Conservation (phyloP, 352 stramenopile genomes). For the Globisporangium cystogenes region DNA sequence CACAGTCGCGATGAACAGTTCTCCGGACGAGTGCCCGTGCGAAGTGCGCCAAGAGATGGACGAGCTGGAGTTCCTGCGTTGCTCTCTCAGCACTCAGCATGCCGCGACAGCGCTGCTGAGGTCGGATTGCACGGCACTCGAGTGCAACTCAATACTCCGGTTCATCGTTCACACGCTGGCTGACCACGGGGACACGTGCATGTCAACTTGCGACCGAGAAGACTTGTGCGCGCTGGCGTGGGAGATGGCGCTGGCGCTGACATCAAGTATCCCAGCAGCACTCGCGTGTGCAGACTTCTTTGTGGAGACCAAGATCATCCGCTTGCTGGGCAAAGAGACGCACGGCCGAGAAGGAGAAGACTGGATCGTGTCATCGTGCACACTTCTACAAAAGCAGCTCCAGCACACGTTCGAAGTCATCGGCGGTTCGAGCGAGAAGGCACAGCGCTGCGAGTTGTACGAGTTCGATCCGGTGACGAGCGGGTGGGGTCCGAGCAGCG, state of each 20-base stretch:
- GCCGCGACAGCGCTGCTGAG: constrained; percentile 7
- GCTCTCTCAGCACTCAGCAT: constrained; percentile 27
- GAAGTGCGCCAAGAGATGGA: constrained; percentile 11
- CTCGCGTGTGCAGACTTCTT: constrained; percentile 16
- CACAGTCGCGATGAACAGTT: constrained; percentile 31
- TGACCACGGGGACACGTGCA: constrained; percentile 15
- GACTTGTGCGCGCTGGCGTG: constrained; percentile 36
- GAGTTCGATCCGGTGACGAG: constrained; percentile 15
- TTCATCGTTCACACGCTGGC: constrained; percentile 24
- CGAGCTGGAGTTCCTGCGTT: constrained; percentile 18
- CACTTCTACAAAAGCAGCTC: constrained; percentile 30
- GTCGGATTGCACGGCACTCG: background rate
- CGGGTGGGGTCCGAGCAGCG: background rate
- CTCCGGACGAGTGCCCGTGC: constrained; percentile 25
- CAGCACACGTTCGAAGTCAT: constrained; percentile 21
- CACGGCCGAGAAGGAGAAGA: background rate
- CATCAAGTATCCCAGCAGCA: constrained; percentile 29
- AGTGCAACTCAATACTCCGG: constrained; percentile 7
- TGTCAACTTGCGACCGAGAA: constrained; percentile 25
- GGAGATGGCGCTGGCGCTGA: constrained; percentile 23
- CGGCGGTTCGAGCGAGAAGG: constrained; percentile 29
- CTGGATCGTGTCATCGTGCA: constrained; percentile 13
- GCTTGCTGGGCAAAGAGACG: constrained; percentile 1
- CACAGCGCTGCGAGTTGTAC: constrained; percentile 17
- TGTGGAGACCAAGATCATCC: background rate